These are phyloP conservation scores for Vigna radiata DNA, from an alignment of 306 rosid species.

Conservation along the genomic window DNA sequence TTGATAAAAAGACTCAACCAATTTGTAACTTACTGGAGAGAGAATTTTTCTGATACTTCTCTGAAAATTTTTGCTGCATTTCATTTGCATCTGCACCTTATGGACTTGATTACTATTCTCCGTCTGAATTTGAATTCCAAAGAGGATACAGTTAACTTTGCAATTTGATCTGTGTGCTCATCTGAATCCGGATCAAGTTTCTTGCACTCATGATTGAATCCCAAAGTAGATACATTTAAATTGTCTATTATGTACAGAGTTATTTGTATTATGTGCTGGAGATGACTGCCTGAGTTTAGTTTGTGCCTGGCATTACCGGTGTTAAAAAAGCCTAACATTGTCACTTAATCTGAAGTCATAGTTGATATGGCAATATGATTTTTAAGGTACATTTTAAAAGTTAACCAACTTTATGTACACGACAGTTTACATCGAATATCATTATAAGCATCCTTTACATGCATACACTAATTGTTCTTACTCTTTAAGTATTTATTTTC, in stretches of 20 bases:
- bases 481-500: background rate
- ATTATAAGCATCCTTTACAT: background rate
- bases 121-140: conserved; percentile 16
- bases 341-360: background rate
- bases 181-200: conserved; percentile 32
- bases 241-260: background rate
- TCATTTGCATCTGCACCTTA: conserved; percentile 27
- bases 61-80: conserved; percentile 18
- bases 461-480: background rate
- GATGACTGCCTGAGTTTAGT: background rate
- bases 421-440: background rate
- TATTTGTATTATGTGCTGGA: conserved; percentile 20
- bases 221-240: background rate
- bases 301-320: background rate
- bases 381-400: background rate
- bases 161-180: background rate
- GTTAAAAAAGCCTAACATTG: no score
- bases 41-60: background rate
- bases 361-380: background rate
- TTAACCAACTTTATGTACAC: background rate
- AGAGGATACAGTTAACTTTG: conserved; percentile 5
- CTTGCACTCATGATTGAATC: background rate
- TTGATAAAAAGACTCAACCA: conserved; percentile 9
- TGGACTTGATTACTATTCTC: conserved; percentile 6
- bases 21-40: background rate